phyloP scores from a whole-genome alignment of 2,329 filamentous ascomycete species.

The Aspergillus calidoustus region DNA sequence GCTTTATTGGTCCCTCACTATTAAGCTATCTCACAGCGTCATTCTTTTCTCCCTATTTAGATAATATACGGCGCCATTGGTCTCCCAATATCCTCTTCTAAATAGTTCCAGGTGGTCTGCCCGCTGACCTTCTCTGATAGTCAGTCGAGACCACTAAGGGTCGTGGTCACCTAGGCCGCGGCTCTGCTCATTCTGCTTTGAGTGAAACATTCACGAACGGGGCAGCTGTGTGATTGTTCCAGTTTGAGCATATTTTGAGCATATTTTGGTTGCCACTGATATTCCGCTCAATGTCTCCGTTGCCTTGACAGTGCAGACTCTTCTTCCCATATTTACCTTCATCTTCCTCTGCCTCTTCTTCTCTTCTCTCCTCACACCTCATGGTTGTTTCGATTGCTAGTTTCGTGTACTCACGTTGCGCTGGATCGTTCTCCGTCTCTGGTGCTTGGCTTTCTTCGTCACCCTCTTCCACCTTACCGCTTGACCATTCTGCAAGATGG shows the following conservation, averaged over 20 bases:
- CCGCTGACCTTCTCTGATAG: neutral
- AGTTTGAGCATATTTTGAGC: neutral
- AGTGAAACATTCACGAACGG: neutral
- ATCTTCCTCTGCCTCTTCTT: conserved; percentile 16
- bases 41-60: too few relatives aligned
- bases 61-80: too few relatives aligned
- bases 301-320: neutral
- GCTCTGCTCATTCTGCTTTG: too few relatives aligned
- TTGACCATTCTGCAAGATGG: conserved; percentile 26
- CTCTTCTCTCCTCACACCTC: conserved; percentile 17
- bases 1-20: too few relatives aligned
- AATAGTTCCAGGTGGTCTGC: too few relatives aligned
- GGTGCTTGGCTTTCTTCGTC: conserved; percentile 15
- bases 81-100: too few relatives aligned
- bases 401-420: conserved; percentile 16
- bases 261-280: neutral
- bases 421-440: conserved; percentile 22
- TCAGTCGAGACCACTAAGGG: neutral
- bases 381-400: conserved; percentile 15
- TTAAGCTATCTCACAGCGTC: too few relatives aligned
- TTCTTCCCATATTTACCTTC: neutral
- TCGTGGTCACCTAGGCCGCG: too few relatives aligned
- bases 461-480: conserved; percentile 16
- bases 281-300: neutral
- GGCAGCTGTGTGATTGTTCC: neutral